Evolutionary conservation across 345 rosid genomes (phyloP).

Genomic region (Raphanus raphanistrum): DNA sequence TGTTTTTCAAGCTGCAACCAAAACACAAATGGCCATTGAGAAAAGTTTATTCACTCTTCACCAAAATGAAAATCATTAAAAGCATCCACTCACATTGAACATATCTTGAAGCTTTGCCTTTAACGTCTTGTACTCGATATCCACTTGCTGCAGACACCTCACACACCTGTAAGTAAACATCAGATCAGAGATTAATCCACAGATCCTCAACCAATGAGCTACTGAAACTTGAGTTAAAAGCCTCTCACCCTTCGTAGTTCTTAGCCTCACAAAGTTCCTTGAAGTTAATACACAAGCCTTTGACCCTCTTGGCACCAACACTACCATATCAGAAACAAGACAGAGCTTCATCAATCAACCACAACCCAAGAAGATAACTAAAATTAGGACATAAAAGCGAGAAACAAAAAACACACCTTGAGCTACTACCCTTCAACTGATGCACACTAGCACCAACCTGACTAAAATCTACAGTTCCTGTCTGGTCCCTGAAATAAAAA

Average conservation of each 20-base stretch:
- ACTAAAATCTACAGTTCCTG: background rate
- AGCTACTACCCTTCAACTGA: background rate
- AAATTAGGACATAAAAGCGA: background rate
- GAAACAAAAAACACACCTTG: background rate
- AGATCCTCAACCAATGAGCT: slow-evolving; percentile 8
- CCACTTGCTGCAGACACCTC: slow-evolving; percentile 74
- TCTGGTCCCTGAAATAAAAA: background rate
- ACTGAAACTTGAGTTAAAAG: background rate
- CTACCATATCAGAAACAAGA: background rate
- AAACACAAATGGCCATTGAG: background rate
- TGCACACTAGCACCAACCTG: background rate
- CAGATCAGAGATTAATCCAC: slow-evolving; percentile 2
- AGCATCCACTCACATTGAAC: slow-evolving; percentile 42
- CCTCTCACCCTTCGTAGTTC: slow-evolving; percentile 23
- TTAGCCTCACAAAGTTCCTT: background rate
- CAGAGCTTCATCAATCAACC: background rate
- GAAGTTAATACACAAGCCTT: background rate
- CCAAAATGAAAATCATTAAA: slow-evolving; percentile 2
- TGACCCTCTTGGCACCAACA: slow-evolving; percentile 1
- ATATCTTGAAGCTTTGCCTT: slow-evolving; percentile 67
- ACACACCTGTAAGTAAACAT: slow-evolving; percentile 54
- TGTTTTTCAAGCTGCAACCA: slow-evolving; percentile 40
- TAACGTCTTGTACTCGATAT: slow-evolving; percentile 50
- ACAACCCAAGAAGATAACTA: background rate
- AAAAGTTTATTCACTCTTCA: background rate